phyloP scores from a whole-genome alignment of 306 rosid genomes.

The Inga oerstediana region DNA sequence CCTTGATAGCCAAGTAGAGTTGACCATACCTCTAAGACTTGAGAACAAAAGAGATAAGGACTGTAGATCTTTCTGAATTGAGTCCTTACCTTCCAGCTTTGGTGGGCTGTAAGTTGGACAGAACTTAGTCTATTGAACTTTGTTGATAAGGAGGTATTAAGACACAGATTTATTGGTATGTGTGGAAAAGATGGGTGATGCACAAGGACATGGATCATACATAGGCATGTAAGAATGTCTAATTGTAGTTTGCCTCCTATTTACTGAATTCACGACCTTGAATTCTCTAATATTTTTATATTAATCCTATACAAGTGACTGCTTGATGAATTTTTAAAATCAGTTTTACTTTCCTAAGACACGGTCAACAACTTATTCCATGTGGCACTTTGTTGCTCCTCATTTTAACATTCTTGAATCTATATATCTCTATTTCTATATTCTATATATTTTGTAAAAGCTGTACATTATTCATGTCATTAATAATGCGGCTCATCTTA shows the following conservation, averaged over 20 bases:
- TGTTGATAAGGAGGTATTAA: conserved; percentile 63
- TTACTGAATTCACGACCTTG: conserved; percentile 37
- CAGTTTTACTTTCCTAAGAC: conserved; percentile 4
- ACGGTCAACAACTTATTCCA: neutral
- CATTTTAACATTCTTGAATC: neutral
- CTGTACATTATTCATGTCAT: neutral
- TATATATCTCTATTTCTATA: neutral
- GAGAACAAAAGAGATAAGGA: neutral
- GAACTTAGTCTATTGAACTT: conserved; percentile 51
- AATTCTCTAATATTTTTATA: conserved; percentile 27
- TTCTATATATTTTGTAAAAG: neutral
- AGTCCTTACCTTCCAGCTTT: neutral
- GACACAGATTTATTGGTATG: conserved; percentile 84
- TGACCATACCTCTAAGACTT: neutral
- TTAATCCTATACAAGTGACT: conserved; percentile 20
- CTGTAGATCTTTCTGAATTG: neutral
- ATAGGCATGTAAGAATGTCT: conserved; percentile 62
- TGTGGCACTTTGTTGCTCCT: neutral
- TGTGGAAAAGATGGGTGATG: conserved; percentile 92
- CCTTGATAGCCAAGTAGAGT: neutral
- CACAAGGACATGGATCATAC: conserved; percentile 56
- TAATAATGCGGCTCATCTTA: neutral
- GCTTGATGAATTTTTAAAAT: conserved; percentile 5
- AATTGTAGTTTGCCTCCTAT: conserved; percentile 62
- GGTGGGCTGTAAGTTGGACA: conserved; percentile 45